Base-by-base conservation (phyloP, 2,329 filamentous ascomycete species). In the Metarhizium guizhouense region DNA sequence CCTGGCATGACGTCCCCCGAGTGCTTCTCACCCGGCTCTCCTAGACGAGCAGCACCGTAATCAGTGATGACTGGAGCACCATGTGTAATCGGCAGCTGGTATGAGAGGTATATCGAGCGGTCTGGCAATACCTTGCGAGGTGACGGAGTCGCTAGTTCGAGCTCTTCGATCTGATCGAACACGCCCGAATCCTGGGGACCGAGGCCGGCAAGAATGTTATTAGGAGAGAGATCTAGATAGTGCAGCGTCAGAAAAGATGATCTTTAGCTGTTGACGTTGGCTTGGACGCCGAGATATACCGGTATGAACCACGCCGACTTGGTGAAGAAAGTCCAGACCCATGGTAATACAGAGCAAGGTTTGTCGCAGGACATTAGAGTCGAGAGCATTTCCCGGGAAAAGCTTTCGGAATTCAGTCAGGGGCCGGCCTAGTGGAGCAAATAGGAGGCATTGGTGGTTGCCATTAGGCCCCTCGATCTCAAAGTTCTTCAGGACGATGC, bases 1-100 rank as follows among this genome's bases (percentile, higher is more conserved):
- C 60, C 61, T 2, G 67, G 69, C 65, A 70, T 69, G 25, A 69
- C 63, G 53, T 67, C 61, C 6, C 65, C 65, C 10, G n/a, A n/a
- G 54, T 65, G 58, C 20, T 34, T 60, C 5, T 66, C 6, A 25
- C 25, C 3, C 25, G 25, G 25, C 25, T 25, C 25, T 4, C 66
- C 63, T 16, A 65, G 53, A 20, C 58, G 57, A 2, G 67, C 65
- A 48, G 64, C 61, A n/a, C 69, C 67, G 42, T 69, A 64, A 54
- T 72, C 68, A 42, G 58, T 62, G 4, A 71, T 59, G 10, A 69
- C 57, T 4, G 63, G 64, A 20, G 45, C 5, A 53, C 57, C 54
- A 42, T 59, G 55, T n/a, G 63, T 65, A 3, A 62, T 57, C 6
- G 63, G 62, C 30, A 69, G 55, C 10, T 57, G 52, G 1, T 61